These are phyloP conservation scores for Neofusicoccum kwambonambiense DNA, from an alignment of 2,329 filamentous ascomycete genomes.

Conservation along the genomic window DNA sequence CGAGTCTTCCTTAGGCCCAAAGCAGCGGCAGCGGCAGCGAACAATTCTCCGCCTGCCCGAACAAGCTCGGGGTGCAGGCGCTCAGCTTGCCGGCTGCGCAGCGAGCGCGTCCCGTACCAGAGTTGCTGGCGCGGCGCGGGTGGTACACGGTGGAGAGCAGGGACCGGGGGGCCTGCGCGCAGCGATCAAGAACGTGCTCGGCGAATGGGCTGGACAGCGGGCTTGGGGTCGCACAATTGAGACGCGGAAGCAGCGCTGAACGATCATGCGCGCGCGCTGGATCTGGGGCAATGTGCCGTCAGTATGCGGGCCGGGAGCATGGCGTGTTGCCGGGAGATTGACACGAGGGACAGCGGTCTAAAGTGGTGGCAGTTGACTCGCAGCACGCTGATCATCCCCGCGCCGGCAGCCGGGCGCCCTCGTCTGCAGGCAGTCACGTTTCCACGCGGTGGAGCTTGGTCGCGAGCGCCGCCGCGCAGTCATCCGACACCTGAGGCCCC, in stretches of 20 bases:
- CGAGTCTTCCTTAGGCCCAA: background rate
- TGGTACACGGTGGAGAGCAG: background rate
- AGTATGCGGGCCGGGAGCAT: conserved; percentile 15
- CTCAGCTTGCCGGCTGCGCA: background rate
- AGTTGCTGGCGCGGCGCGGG: background rate
- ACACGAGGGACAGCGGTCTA: conserved; percentile 11
- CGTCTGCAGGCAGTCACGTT: conserved; percentile 12
- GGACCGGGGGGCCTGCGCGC: background rate
- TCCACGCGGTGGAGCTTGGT: conserved; percentile 5
- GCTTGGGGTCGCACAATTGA: background rate
- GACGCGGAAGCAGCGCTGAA: background rate
- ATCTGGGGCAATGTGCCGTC: conserved; percentile 17
- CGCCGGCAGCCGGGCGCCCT: conserved; percentile 4
- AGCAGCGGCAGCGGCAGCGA: background rate
- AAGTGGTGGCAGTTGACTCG: conserved; percentile 10
- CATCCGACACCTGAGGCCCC: conserved; percentile 4
- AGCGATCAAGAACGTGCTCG: conserved; percentile 6
- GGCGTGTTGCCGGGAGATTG: conserved; percentile 14
- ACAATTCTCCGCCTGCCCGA: conserved; percentile 3
- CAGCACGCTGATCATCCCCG: conserved; percentile 15
- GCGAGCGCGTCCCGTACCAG: background rate
- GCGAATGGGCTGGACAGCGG: background rate
- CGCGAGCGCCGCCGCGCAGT: conserved; percentile 7
- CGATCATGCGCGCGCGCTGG: conserved; percentile 13
- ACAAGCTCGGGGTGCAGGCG: conserved; percentile 5